A percentile compares a stretch with the other conserved stretches of the same genome.
Conservation (phyloP, 306 rosid species). For the Lathyrus tuberosus region DNA sequence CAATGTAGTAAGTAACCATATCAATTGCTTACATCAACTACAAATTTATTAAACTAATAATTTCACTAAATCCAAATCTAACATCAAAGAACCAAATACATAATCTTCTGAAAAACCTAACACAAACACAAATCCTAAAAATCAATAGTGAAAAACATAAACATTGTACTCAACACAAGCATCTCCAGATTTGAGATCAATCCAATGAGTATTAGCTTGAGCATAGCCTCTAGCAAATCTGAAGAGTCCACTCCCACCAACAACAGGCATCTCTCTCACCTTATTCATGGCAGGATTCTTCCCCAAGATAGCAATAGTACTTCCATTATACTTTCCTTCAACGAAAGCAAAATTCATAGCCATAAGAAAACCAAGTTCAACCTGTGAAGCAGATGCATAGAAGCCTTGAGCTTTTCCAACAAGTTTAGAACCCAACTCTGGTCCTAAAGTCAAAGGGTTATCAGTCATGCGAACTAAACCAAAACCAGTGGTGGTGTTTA, state of each 20-base stretch:
- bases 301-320: conserved; percentile 37
- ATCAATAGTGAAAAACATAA: too few species aligned
- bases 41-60: too few species aligned
- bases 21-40: too few species aligned
- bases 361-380: conserved; percentile 50
- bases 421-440: conserved; percentile 17
- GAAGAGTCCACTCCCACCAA: conserved; percentile 83
- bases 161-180: too few species aligned
- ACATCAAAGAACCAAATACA: too few species aligned
- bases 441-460: conserved; percentile 49
- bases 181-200: too few species aligned
- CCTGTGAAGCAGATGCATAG: conserved; percentile 55
- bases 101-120: too few species aligned
- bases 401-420: conserved; percentile 64
- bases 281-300: conserved; percentile 53
- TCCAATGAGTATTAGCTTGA: conserved; percentile 47
- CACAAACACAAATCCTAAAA: too few species aligned
- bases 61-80: too few species aligned
- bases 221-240: conserved; percentile 77
- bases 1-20: too few species aligned
- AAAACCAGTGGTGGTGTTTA: conserved; percentile 42
- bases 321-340: conserved; percentile 76
- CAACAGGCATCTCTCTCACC: conserved; percentile 79
- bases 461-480: conserved; percentile 48
- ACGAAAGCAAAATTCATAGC: conserved; percentile 65